Conservation (phyloP, 129 eudicot species). For the Flaveria bidentis region DNA sequence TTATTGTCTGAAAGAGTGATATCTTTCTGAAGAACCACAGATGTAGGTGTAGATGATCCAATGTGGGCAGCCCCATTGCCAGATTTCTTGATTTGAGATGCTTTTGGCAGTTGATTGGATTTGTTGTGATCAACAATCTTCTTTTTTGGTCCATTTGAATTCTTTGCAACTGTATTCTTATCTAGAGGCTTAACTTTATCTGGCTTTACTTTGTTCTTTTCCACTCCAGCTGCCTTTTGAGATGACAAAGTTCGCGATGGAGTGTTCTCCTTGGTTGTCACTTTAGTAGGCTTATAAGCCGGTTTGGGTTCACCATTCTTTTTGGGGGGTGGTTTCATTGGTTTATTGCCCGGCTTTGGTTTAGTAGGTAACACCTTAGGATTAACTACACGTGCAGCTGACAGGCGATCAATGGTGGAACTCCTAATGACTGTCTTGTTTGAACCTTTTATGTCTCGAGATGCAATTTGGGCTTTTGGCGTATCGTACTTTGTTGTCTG, state of each 20-base stretch:
- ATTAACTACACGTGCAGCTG: constrained; percentile 62
- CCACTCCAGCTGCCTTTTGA: constrained; percentile 14
- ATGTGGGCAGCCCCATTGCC: constrained; percentile 18
- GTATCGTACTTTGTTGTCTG: background rate
- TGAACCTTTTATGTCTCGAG: constrained; percentile 36
- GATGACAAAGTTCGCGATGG: constrained; percentile 6
- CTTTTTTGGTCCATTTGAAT: constrained; percentile 18
- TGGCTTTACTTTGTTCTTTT: constrained; percentile 16
- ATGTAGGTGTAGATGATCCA: constrained; percentile 29
- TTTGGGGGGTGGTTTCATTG: constrained; percentile 38
- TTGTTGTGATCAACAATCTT: constrained; percentile 32
- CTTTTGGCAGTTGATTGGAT: constrained; percentile 40
- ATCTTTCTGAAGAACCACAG: constrained; percentile 36
- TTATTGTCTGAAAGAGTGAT: constrained; percentile 28
- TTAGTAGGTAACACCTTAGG: constrained; percentile 42
- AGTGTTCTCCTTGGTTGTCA: constrained; percentile 16
- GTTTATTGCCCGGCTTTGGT: constrained; percentile 31
- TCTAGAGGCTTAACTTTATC: constrained; percentile 32
- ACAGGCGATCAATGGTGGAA: constrained; percentile 70
- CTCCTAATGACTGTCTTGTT: constrained; percentile 48
- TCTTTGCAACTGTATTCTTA: constrained; percentile 31
- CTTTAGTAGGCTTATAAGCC: constrained; percentile 22
- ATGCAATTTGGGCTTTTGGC: constrained; percentile 29
- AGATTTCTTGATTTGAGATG: constrained; percentile 48
- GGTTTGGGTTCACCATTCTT: constrained; percentile 29